Base-by-base conservation (phyloP, 2,329 filamentous ascomycete genomes). In the Rhytidhysteron rufulum region DNA sequence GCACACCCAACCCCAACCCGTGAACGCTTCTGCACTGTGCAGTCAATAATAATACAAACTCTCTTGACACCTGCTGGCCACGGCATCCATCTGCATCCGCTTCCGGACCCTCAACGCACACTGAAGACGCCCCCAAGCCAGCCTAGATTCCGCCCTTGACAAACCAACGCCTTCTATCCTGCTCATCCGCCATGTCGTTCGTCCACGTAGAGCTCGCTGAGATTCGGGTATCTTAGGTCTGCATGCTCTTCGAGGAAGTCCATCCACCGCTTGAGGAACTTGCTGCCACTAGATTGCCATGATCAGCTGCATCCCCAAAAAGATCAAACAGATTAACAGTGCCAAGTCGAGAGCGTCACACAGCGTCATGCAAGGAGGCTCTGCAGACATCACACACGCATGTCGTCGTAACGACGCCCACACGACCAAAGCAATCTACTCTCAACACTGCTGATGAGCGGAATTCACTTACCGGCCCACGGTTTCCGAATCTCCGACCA, bases 401-500 rank as follows among this genome's bases (percentile, higher is more conserved):
- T n/a, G n/a, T 24, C 34, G 34, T 10, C n/a, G 16, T 18, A 15
- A 16, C n/a, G n/a, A n/a, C n/a, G n/a, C n/a, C n/a, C n/a, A n/a
- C n/a, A n/a, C n/a, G n/a, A n/a, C n/a, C n/a, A n/a, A n/a, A n/a
- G n/a, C n/a, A 27, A 27, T 27, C 13, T 27, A 27, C 8, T 13
- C 13, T 27, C 24, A 27, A 27, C n/a, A n/a, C n/a, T n/a, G n/a
- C n/a, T n/a, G n/a, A n/a, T n/a, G n/a, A n/a, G n/a, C 29, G n/a
- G 13, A 40, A 13, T 24, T 35, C 34, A 80, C 86, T 78, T 73
- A 95, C 86, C 79, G 82, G 66, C 84, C 83, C 40, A 95, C 87
- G 3, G 91, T 97, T 63, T 96, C 93, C 43, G 88, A 93, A 65
- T 98, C 93, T 32, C 91, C 93, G 55, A 96, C 85, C 15, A 98